Conservation (phyloP, 2,329 filamentous ascomycete species). For the Stachybotrys elegans region DNA sequence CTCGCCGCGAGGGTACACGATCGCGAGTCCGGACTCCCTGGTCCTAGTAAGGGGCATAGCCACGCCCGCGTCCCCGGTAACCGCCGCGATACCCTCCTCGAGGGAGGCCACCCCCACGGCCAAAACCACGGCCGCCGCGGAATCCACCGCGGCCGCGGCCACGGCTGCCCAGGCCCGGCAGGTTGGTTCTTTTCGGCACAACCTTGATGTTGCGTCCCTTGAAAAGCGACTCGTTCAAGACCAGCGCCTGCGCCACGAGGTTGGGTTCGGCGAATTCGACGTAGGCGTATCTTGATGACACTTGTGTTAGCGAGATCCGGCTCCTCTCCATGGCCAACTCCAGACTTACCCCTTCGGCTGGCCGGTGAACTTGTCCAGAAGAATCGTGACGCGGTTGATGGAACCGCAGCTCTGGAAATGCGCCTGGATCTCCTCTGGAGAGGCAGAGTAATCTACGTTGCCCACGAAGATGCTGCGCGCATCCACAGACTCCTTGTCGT, state of each 20-base stretch:
- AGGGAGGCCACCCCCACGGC: conserved; percentile 42
- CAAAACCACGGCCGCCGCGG: conserved; percentile 45
- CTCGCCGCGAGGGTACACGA: too few relatives aligned
- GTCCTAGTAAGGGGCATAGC: conserved; percentile 60
- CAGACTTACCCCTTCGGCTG: conserved; percentile 90
- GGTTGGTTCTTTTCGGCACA: conserved; percentile 87
- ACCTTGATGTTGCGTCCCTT: conserved; percentile 96
- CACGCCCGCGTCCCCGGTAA: conserved; percentile 61
- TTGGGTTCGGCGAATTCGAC: conserved; percentile 96
- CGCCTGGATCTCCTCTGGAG: conserved; percentile 91
- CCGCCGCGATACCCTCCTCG: conserved; percentile 62
- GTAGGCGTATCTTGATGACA: conserved; percentile 81
- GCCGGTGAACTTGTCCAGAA: conserved; percentile 96
- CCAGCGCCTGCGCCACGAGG: conserved; percentile 86
- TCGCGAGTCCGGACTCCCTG: too few relatives aligned
- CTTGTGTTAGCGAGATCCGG: too few relatives aligned
- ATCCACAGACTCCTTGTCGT: conserved; percentile 95
- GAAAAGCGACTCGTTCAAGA: conserved; percentile 94
- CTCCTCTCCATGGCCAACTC: background rate
- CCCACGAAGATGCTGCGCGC: conserved; percentile 95
- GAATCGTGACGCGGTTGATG: conserved; percentile 96
- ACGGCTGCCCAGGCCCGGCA: conserved; percentile 86
- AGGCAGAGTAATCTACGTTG: conserved; percentile 96
- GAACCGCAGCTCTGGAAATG: conserved; percentile 96
- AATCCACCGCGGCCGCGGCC: conserved; percentile 60